These are phyloP conservation scores for Boletus subparvulus DNA, from an alignment of 768 basidiomycete species.

Conservation along the genomic window DNA sequence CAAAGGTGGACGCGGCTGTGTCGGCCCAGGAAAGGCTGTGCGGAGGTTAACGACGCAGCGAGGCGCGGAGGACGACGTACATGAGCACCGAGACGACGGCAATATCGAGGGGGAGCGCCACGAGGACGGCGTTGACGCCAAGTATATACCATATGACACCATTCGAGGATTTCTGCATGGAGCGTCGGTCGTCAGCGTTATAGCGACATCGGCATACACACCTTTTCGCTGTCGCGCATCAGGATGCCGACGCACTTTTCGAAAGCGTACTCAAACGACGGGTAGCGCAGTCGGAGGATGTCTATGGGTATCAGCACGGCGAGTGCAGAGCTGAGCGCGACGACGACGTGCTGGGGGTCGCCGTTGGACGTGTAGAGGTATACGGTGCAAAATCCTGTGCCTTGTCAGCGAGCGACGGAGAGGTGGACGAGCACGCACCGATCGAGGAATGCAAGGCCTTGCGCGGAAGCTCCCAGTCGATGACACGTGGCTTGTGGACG, in stretches of 20 bases:
- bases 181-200: not conserved
- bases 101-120: constrained; percentile 78
- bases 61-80: constrained; percentile 44
- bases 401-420: constrained; percentile 6
- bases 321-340: constrained; percentile 64
- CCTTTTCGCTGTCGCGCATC: constrained; percentile 89
- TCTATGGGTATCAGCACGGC: constrained; percentile 73
- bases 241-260: constrained; percentile 74
- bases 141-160: constrained; percentile 89
- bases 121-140: constrained; percentile 76
- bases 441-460: constrained; percentile 88
- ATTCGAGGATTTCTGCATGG: constrained; percentile 57
- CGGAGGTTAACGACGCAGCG: not conserved
- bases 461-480: constrained; percentile 90
- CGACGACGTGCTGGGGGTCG: constrained; percentile 51
- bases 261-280: constrained; percentile 65
- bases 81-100: constrained; percentile 89
- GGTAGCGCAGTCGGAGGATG: constrained; percentile 65
- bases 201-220: constrained; percentile 24
- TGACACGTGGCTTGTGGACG: constrained; percentile 12
- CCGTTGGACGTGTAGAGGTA: constrained; percentile 54
- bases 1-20: constrained; percentile 89
- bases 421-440: constrained; percentile 49
- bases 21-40: constrained; percentile 92
- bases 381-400: constrained; percentile 61